phyloP scores from a whole-genome alignment of 352 stramenopile species.

The Phytophthora citricola region DNA sequence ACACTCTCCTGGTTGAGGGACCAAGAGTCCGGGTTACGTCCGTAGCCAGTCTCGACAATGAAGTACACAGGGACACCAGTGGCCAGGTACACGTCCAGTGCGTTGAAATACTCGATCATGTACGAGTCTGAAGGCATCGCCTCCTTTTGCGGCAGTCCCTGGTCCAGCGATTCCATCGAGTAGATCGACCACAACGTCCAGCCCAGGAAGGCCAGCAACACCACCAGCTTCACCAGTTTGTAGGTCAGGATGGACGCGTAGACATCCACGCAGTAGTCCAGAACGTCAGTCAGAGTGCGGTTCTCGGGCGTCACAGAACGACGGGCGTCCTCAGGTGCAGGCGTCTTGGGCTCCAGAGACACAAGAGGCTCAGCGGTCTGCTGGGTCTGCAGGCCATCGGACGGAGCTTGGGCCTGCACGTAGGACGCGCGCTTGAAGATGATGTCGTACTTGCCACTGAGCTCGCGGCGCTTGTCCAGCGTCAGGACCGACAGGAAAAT shows the following conservation, averaged over 20 bases:
- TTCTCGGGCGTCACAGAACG: constrained; percentile 24
- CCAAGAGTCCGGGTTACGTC: constrained; percentile 53
- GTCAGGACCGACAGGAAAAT: constrained; percentile 69
- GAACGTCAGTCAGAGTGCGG: constrained; percentile 29
- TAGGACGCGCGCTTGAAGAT: constrained; percentile 46
- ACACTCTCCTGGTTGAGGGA: constrained; percentile 54
- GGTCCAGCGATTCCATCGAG: constrained; percentile 58
- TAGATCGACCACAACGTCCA: constrained; percentile 62
- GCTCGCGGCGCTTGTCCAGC: constrained; percentile 38
- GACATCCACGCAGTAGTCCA: constrained; percentile 50
- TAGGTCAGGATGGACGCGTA: constrained; percentile 59
- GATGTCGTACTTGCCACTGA: constrained; percentile 50
- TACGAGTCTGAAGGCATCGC: constrained; percentile 74
- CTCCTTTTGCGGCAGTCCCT: constrained; percentile 63
- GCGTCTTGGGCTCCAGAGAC: constrained; percentile 38
- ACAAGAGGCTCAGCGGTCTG: constrained; percentile 33
- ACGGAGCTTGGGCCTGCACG: constrained; percentile 12
- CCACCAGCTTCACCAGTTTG: constrained; percentile 55
- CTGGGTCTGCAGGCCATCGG: constrained; percentile 24
- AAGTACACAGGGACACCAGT: constrained; percentile 72
- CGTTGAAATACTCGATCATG: constrained; percentile 74
- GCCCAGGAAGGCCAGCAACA: constrained; percentile 54
- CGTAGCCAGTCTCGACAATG: constrained; percentile 64
- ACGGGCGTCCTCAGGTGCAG: constrained; percentile 20
- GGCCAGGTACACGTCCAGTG: constrained; percentile 57